These are phyloP conservation scores for Erysimum cheiri DNA, from an alignment of 441 rosid species.

Conservation along the genomic window DNA sequence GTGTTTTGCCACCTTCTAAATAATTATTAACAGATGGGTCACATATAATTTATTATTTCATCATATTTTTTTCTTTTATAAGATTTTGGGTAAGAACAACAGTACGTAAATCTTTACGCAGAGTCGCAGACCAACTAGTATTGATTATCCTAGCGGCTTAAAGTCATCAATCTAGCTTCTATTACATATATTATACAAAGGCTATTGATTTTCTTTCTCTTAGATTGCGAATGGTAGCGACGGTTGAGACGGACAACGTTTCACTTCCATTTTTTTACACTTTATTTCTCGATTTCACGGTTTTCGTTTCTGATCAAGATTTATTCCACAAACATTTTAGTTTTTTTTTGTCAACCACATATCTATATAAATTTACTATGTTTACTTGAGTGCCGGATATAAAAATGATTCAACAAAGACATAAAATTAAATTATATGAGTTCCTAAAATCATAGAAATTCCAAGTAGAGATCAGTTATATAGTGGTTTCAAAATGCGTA, in stretches of 20 bases:
- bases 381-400: not conserved
- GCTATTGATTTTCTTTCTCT: too few species aligned
- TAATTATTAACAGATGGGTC: slow-evolving; percentile 40
- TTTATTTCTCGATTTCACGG: too few species aligned
- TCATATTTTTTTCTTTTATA: slow-evolving; percentile 22
- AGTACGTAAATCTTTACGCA: slow-evolving; percentile 18
- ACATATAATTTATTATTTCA: not conserved
- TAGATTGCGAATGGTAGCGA: too few species aligned
- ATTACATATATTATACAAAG: too few species aligned
- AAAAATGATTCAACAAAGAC: not conserved
- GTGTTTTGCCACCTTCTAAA: slow-evolving; percentile 42
- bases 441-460: not conserved
- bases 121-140: slow-evolving; percentile 16
- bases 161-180: too few species aligned
- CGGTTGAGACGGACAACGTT: too few species aligned
- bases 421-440: not conserved
- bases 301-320: too few species aligned
- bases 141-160: not conserved
- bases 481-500: slow-evolving; percentile 13
- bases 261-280: too few species aligned
- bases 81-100: not conserved
- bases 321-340: too few species aligned
- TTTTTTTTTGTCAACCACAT: too few species aligned
- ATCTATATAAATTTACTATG: too few species aligned
- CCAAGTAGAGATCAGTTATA: not conserved